Percentiles rank a stretch among this genome's conserved stretches.
phyloP scores from a whole-genome alignment of 2,329 filamentous ascomycete genomes.

The Cladosporium sp. region DNA sequence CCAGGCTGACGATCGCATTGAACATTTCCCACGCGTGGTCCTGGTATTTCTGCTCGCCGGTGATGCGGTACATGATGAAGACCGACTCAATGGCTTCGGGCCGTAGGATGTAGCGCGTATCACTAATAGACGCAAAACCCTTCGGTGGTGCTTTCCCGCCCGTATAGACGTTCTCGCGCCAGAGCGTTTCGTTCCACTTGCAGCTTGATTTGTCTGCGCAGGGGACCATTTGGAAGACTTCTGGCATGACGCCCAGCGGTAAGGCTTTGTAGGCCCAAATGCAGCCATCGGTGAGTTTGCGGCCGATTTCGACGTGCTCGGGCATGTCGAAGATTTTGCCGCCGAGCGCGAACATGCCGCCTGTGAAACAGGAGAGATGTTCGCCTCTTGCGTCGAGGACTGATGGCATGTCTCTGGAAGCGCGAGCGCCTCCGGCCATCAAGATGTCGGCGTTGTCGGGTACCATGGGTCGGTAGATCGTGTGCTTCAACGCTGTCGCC shows the following conservation, averaged over 20 bases:
- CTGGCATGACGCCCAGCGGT: slow-evolving; percentile 58
- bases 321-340: slow-evolving; percentile 53
- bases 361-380: slow-evolving; percentile 57
- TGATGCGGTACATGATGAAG: slow-evolving; percentile 57
- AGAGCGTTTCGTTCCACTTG: slow-evolving; percentile 50
- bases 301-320: slow-evolving; percentile 51
- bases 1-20: slow-evolving; percentile 39
- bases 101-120: slow-evolving; percentile 44
- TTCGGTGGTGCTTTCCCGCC: slow-evolving; percentile 32
- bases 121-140: slow-evolving; percentile 41
- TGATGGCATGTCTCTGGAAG: slow-evolving; percentile 22
- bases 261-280: slow-evolving; percentile 59
- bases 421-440: slow-evolving; percentile 40
- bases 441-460: slow-evolving; percentile 44
- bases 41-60: slow-evolving; percentile 46
- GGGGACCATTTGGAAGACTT: slow-evolving; percentile 50
- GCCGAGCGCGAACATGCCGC: slow-evolving; percentile 59
- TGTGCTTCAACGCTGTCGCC: slow-evolving; percentile 39
- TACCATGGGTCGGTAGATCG: slow-evolving; percentile 47
- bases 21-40: slow-evolving; percentile 49
- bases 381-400: slow-evolving; percentile 48
- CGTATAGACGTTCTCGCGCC: slow-evolving; percentile 38
- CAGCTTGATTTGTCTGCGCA: slow-evolving; percentile 43
- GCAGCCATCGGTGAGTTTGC: slow-evolving; percentile 55
- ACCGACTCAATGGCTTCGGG: slow-evolving; percentile 59